Percentiles rank a stretch among this genome's conserved stretches.
phyloP scores from a whole-genome alignment of 106 monocot species.

The Phalaenopsis aphrodite region DNA sequence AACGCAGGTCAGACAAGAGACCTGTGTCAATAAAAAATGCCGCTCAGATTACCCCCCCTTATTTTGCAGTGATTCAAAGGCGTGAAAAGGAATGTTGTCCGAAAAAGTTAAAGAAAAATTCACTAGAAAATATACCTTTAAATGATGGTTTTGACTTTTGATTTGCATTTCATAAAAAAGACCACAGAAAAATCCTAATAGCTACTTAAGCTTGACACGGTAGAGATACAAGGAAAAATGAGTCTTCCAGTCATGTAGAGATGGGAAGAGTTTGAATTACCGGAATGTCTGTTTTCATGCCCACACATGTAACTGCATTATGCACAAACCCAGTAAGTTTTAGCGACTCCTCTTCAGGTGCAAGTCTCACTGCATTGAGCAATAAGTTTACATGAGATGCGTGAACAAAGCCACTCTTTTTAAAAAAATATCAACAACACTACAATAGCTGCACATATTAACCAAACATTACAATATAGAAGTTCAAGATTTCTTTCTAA shows the following conservation, averaged over 20 bases:
- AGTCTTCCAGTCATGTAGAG: not conserved
- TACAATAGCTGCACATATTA: not conserved
- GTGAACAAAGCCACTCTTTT: not conserved
- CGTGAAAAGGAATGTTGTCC: not conserved
- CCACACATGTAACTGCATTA: constrained; percentile 95
- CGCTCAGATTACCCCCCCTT: not conserved
- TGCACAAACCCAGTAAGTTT: constrained; percentile 85
- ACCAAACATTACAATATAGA: not conserved
- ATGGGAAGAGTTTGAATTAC: constrained; percentile 29
- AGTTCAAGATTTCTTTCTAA: not conserved
- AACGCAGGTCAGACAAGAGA: not conserved
- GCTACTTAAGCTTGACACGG: not conserved
- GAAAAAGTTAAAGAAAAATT: not conserved
- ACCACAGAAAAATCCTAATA: not conserved
- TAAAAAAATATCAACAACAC: not conserved
- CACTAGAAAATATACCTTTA: not conserved
- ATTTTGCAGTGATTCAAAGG: not conserved
- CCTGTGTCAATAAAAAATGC: not conserved
- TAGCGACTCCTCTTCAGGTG: constrained; percentile 86
- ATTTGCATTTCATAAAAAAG: not conserved
- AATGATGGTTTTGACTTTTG: not conserved
- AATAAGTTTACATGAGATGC: constrained; percentile 5
- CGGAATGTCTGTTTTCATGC: constrained; percentile 86
- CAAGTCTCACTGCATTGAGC: constrained; percentile 75
- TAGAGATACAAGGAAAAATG: not conserved